Base-by-base conservation (phyloP, 441 rosid genomes). In the Gossypium trilobum region DNA sequence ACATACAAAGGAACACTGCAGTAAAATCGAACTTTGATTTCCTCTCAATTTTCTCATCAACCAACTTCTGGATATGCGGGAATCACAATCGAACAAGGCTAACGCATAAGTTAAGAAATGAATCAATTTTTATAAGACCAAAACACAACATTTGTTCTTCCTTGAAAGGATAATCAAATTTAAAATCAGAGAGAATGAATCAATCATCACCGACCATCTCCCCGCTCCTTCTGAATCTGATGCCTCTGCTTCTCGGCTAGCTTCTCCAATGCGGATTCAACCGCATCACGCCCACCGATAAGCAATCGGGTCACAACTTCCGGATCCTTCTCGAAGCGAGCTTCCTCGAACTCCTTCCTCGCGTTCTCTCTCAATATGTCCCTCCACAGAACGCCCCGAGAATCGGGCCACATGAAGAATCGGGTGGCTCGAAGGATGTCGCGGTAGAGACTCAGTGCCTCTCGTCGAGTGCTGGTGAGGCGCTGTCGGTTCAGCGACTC, bases 371-470 rank as follows among this genome's bases (percentile, higher is more conserved):
- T 86, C 80, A 90, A 68, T 5, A 88, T 77, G 46, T 91, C 97
- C 42, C 86, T 84, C 97, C 98, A 93, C 72, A 86, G 2, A 10
- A 78, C 70, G n/a, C 97, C 98, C 13, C 87, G 84, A 0, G 85
- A 68, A 81, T 90, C 89, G 2, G 85, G 76, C 98, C 93, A 90
- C 81, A 51, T 76, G 81, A 87, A 94, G 81, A 87, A 91, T 48
- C 93, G 87, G n/a, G 88, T 85, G 54, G 90, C 98, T 44, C 93
- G 85, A 10, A 89, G 76, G 61, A 91, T 88, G 72, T 94, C 96
- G 66, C 98, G 78, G 81, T 94, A 94, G 20, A 91, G 87, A 76
- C 82, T 78, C 85, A 91, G 61, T 0, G 86, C 96, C 78, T 94
- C 97, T 4, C 92, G 60, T 14, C 90, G 87, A 23, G 85, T 83